Evolutionary conservation across 164 flowering plant genomes (phyloP), one percentile per base, ranked within the genome.

Genomic region (Santalum album): DNA sequence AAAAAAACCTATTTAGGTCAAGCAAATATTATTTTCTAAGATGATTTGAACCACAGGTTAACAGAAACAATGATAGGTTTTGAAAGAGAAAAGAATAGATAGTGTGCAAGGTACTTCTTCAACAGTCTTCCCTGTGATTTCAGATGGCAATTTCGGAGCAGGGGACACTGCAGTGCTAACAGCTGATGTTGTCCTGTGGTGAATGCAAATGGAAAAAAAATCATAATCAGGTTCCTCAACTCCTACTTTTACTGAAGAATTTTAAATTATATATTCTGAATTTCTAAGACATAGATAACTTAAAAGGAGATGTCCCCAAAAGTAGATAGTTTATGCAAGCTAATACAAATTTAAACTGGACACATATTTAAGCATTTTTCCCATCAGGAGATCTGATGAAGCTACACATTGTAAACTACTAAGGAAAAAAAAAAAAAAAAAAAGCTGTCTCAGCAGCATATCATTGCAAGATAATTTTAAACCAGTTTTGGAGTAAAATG

Each of bases 101-200:
- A 36, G 0, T 6, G 6, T 3, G 25, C n/a, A 24, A 52, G 44
- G 10, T 76, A 89, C 99, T 97, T 92, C 99, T 60, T 87, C 99
- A 59, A 89, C 95, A 67, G 96, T 80, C 72, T 79, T 84, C 54
- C 99, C 99, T 27, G 83, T 85, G 46, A 92, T 87, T 70, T 87
- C 97, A 57, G 99, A 92, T 52, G 99, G 99, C 65, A 89, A 67
- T 61, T 89, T 92, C 25, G 95, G 99, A 40, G 80, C 57, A 51
- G 78, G 39, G 36, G 81, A 43, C 53, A 63, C 68, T 1, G 80
- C 63, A 53, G 81, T 32, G 38, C 60, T 75, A 34, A 62, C 65
- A 59, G 80, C 65, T 49, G 88, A 61, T 54, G 83, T 67, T 32
- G 79, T 69, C 67, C 98, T 86, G 55, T 24, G 65, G 22, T 38